phyloP scores from a whole-genome alignment of 2,329 filamentous ascomycete genomes.

The Xylaria sp. region DNA sequence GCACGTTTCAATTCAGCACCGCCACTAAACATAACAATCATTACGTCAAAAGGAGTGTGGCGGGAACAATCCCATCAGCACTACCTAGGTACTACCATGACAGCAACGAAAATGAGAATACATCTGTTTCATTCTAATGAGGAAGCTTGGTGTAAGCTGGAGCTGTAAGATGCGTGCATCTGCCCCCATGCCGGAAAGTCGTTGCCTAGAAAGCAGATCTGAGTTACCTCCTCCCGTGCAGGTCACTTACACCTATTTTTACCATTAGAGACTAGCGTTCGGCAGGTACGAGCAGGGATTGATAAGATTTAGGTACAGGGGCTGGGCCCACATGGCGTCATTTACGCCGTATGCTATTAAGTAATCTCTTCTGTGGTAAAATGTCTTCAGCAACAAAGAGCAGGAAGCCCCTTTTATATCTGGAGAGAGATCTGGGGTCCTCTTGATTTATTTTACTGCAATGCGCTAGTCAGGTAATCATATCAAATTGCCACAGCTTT shows the following conservation, averaged over 20 bases:
- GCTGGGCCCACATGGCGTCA: no score
- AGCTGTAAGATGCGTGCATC: not conserved
- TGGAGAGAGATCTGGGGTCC: no score
- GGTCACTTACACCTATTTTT: not conserved
- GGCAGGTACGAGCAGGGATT: constrained; percentile 10
- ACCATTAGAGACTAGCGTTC: not conserved
- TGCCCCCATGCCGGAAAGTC: not conserved
- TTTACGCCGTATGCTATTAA: no score
- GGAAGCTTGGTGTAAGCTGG: not conserved
- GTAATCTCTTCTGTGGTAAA: no score
- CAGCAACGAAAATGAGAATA: not conserved
- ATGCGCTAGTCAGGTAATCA: no score
- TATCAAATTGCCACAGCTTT: no score
- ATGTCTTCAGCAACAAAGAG: not conserved
- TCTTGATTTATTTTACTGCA: no score
- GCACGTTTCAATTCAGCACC: not conserved
- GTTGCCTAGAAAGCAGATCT: not conserved
- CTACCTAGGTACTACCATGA: no score
- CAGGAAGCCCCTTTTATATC: not conserved
- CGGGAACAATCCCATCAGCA: no score
- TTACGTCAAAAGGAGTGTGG: no score
- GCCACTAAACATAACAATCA: not conserved
- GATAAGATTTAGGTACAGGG: no score
- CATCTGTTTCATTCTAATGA: not conserved
- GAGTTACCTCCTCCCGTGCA: not conserved